These are phyloP conservation scores for Verruconis gallopava DNA, from an alignment of 2,329 filamentous ascomycete species.

Conservation along the genomic window DNA sequence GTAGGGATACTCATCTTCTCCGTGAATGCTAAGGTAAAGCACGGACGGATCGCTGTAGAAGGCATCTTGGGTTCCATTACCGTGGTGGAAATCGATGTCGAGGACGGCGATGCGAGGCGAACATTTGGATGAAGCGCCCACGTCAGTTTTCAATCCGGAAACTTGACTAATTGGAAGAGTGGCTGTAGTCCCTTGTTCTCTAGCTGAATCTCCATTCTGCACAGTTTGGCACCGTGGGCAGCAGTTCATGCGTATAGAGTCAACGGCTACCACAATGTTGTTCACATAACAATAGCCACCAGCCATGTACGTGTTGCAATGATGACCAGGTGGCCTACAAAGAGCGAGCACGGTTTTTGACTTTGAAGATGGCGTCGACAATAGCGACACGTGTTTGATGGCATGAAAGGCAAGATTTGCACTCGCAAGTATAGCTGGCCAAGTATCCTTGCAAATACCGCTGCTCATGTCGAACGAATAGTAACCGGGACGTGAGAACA, in stretches of 20 bases:
- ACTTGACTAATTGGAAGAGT: background rate
- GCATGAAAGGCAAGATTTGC: slow-evolving; percentile 15
- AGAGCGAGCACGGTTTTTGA: slow-evolving; percentile 13
- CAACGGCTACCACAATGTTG: slow-evolving; percentile 17
- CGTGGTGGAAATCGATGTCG: slow-evolving; percentile 20
- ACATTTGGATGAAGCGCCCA: background rate
- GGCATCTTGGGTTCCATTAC: slow-evolving; percentile 18
- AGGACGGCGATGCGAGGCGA: slow-evolving; percentile 14
- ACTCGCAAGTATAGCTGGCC: slow-evolving; percentile 12
- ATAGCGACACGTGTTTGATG: slow-evolving; percentile 5
- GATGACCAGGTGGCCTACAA: slow-evolving; percentile 18
- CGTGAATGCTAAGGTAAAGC: slow-evolving; percentile 23
- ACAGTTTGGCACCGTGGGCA: too few species aligned
- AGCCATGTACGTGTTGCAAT: slow-evolving; percentile 15
- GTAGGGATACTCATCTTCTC: slow-evolving; percentile 23
- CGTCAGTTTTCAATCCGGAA: too few species aligned
- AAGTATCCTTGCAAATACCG: slow-evolving; percentile 15
- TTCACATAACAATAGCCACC: slow-evolving; percentile 21
- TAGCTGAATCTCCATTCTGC: background rate
- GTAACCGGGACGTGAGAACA: slow-evolving; percentile 15
- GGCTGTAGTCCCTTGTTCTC: background rate
- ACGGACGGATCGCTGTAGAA: slow-evolving; percentile 20
- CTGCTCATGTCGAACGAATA: slow-evolving; percentile 17
- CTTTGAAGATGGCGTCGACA: too few species aligned
- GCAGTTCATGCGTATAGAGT: slow-evolving; percentile 10